A percentile compares a stretch with the other conserved stretches of the same genome.
Conservation (phyloP, 352 stramenopile species). For the Pythium oligandrum region DNA sequence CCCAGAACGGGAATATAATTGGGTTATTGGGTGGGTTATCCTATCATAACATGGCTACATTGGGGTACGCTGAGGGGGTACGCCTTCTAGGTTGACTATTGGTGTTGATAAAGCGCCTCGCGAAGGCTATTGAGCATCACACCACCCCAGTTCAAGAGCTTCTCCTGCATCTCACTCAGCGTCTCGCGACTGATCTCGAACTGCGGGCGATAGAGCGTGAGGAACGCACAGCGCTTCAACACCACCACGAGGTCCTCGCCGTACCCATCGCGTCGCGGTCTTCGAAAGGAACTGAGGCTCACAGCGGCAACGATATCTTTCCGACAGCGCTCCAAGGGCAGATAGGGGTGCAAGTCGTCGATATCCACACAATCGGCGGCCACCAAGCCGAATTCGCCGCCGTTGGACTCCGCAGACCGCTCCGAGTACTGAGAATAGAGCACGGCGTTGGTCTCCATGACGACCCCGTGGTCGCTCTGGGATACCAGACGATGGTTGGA, state of each 20-base stretch:
- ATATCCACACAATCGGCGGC: conserved; percentile 27
- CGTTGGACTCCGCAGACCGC: conserved; percentile 6
- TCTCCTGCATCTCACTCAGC: conserved; percentile 3
- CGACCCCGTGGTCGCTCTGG: conserved; percentile 9
- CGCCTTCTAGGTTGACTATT: too few relatives aligned
- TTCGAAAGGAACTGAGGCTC: conserved; percentile 1
- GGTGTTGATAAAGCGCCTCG: background rate
- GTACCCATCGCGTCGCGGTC: background rate
- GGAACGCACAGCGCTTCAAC: conserved; percentile 4
- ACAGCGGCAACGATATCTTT: conserved; percentile 16
- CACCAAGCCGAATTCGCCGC: conserved; percentile 20
- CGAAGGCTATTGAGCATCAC: conserved; percentile 7
- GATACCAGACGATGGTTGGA: conserved; percentile 37
- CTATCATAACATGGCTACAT: too few relatives aligned
- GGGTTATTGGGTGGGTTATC: too few relatives aligned
- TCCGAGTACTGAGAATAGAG: conserved; percentile 23
- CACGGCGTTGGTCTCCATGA: conserved; percentile 11
- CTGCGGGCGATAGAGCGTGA: conserved; percentile 1
- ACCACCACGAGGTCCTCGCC: conserved; percentile 3
- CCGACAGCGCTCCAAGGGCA: conserved; percentile 14
- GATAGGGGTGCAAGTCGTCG: conserved; percentile 40
- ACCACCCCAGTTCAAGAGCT: background rate
- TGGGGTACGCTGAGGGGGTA: too few relatives aligned
- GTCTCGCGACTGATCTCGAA: conserved; percentile 1
- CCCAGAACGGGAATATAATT: too few relatives aligned